Evolutionary conservation across 495 filamentous ascomycete genomes (phyloP), one percentile per base, ranked within the genome.

Genomic region (Podospora australis): DNA sequence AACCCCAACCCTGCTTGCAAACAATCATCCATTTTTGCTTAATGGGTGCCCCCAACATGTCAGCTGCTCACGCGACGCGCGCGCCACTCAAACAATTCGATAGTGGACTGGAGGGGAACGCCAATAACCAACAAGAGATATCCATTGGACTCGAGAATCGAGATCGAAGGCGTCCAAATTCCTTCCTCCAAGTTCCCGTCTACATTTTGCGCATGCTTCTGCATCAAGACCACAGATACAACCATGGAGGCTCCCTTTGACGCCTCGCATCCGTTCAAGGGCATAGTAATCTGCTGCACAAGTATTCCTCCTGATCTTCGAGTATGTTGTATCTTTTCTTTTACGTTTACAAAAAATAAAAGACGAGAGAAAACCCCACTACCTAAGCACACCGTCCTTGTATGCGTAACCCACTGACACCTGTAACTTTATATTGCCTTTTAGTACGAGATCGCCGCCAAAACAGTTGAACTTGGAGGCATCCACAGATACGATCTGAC

Each of bases 251-350:
- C 41, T n/a, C 20, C 44, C n/a, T 65, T 71, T 38, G 65, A 74
- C 53, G 52, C 63, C 10, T 69, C 76, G n/a, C 71, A 71, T 42
- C 91, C 92, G 42, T 81, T 98, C 52, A 69, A 70, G 47, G 88
- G 89, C 44, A 80, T 88, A 42, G 79, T 96, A 41, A 73, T 98
- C 51, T 98, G 92, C 73, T 96, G 90, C 66, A 98, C 92, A 19
- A 87, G 84, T 23, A 82, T 98, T 34, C 70, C 83, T 19, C 74
- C 86, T 29, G 90, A 96, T 56, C 72, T 83, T 57, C 82, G 89
- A 60, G 91, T 95, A 73, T 57, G 80, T 10, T 4, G 7, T 34
- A 3, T 14, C 3, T 14, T 11, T n/a, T n/a, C n/a, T n/a, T n/a
- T n/a, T n/a, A n/a, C n/a, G n/a, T n/a, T n/a, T n/a, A n/a, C n/a